These are phyloP conservation scores for Microthlaspi erraticum DNA, from an alignment of 345 rosid genomes.

Conservation along the genomic window DNA sequence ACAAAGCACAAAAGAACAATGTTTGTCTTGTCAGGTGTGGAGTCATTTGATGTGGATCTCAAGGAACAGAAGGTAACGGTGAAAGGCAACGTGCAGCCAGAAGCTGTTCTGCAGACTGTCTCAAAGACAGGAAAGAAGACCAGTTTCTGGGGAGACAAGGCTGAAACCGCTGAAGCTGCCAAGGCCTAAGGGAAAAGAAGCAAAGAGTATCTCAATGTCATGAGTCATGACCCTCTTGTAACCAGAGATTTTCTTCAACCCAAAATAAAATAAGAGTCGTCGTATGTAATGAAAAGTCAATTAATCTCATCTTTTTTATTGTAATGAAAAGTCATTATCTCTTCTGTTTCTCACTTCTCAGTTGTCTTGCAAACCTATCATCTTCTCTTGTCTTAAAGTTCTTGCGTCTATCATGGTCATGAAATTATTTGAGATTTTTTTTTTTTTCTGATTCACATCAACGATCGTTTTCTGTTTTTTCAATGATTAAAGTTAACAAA, in stretches of 20 bases:
- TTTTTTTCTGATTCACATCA: too few species aligned
- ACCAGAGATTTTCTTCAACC: too few species aligned
- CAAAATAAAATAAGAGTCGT: background rate
- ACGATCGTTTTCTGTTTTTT: too few species aligned
- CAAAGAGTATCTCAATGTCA: background rate
- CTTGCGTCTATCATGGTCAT: background rate
- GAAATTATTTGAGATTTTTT: too few species aligned
- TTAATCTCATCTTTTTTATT: background rate
- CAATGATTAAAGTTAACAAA: too few species aligned
- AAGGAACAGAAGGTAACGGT: slow-evolving; percentile 87
- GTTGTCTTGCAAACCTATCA: slow-evolving; percentile 1
- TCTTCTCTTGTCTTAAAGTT: background rate
- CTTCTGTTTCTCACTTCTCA: slow-evolving; percentile 3
- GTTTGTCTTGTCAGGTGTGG: slow-evolving; percentile 55
- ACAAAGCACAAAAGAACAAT: slow-evolving; percentile 18
- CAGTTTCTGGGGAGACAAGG: slow-evolving; percentile 73
- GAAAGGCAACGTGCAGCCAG: slow-evolving; percentile 78
- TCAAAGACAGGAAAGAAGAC: slow-evolving; percentile 87
- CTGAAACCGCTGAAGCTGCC: slow-evolving; percentile 46
- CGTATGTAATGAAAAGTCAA: slow-evolving; percentile 26
- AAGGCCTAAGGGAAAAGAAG: slow-evolving; percentile 28
- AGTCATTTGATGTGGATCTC: slow-evolving; percentile 71
- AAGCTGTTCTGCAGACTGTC: slow-evolving; percentile 80
- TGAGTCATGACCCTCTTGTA: background rate
- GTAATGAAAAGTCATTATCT: slow-evolving; percentile 3